phyloP scores from a whole-genome alignment of 768 basidiomycete species.

The Leccinum uliginosum region DNA sequence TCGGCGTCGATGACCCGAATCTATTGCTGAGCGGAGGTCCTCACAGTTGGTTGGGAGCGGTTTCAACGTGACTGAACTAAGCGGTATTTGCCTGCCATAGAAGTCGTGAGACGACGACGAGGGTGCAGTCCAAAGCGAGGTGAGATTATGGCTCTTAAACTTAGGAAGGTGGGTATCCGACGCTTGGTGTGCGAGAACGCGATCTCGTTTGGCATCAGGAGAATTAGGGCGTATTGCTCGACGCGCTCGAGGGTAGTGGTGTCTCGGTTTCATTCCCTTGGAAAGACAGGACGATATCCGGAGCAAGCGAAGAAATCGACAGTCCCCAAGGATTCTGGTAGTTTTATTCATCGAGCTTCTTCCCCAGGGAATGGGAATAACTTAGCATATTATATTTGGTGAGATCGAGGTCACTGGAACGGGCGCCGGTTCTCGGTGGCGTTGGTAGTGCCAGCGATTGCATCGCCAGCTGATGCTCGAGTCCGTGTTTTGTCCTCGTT shows the following conservation, averaged over 20 bases:
- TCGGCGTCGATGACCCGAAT: constrained; percentile 42
- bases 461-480: constrained; percentile 64
- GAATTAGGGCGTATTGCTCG: constrained; percentile 47
- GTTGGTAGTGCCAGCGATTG: constrained; percentile 56
- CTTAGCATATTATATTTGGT: constrained; percentile 71
- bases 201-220: constrained; percentile 51
- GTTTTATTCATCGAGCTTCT: constrained; percentile 66
- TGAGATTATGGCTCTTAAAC: constrained; percentile 40
- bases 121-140: constrained; percentile 38
- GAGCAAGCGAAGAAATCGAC: constrained; percentile 44
- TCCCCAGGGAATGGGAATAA: constrained; percentile 86
- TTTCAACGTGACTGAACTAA: constrained; percentile 34
- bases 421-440: constrained; percentile 57
- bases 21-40: constrained; percentile 68
- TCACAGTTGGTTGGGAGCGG: constrained; percentile 69
- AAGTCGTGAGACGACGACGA: constrained; percentile 52
- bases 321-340: constrained; percentile 53
- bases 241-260: constrained; percentile 44
- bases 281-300: constrained; percentile 43
- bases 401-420: constrained; percentile 70
- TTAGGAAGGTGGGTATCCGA: constrained; percentile 66
- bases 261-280: constrained; percentile 42
- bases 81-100: constrained; percentile 31
- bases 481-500: constrained; percentile 64
- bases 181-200: constrained; percentile 61